These are phyloP conservation scores for Rhazya stricta DNA, from an alignment of 257 asterid genomes.

Conservation along the genomic window DNA sequence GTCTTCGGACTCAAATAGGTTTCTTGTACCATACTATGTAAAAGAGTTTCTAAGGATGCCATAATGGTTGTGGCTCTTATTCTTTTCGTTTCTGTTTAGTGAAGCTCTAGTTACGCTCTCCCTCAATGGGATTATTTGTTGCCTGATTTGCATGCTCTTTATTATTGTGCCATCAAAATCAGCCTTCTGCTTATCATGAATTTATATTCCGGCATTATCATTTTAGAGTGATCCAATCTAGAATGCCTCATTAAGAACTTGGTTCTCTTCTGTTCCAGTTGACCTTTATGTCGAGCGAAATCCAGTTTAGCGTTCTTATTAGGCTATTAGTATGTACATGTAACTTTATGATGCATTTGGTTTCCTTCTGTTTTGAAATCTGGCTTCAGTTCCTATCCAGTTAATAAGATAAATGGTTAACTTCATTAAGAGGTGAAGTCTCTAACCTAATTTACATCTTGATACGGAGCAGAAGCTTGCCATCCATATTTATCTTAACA, in stretches of 20 bases:
- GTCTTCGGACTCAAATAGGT: not conserved
- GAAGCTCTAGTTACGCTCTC: not conserved
- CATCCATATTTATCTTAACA: not conserved
- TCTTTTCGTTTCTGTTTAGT: not conserved
- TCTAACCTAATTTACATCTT: not conserved
- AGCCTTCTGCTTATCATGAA: not conserved
- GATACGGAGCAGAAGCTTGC: not conserved
- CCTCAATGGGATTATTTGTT: no score
- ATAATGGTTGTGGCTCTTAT: not conserved
- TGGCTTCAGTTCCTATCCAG: not conserved
- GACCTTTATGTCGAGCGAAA: not conserved
- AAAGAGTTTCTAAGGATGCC: not conserved
- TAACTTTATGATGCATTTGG: not conserved
- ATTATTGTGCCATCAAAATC: not conserved
- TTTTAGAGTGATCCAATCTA: not conserved
- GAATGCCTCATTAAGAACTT: not conserved
- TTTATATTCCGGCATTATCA: not conserved
- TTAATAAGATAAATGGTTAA: not conserved
- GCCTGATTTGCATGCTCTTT: not conserved
- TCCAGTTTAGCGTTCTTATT: not conserved
- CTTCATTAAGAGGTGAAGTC: not conserved
- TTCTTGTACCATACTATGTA: not conserved
- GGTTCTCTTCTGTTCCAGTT: not conserved
- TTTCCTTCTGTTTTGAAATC: not conserved
- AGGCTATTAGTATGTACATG: not conserved